These are phyloP conservation scores for Solanum bulbocastanum DNA, from an alignment of 257 asterid genomes.

Conservation along the genomic window DNA sequence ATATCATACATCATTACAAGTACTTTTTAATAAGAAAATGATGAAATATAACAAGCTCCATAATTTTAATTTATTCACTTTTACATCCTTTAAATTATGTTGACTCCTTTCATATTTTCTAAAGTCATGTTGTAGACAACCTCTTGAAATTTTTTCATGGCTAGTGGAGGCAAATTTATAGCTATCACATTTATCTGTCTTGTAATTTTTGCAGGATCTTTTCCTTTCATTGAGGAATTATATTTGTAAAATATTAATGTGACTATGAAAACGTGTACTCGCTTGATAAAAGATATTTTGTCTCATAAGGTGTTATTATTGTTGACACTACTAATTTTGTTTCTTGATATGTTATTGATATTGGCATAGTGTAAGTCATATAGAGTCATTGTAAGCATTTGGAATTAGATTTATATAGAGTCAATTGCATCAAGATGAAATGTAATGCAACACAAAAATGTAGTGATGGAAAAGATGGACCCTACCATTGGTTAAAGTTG, in stretches of 20 bases:
- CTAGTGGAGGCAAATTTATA: background rate
- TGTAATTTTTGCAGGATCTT: too few relatives aligned
- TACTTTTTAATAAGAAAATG: background rate
- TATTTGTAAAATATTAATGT: too few relatives aligned
- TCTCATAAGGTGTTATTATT: background rate
- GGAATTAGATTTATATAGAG: too few relatives aligned
- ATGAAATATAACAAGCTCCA: background rate
- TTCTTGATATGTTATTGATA: background rate
- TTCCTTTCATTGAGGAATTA: too few relatives aligned
- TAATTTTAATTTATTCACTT: background rate
- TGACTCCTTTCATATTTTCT: background rate
- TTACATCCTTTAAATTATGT: background rate
- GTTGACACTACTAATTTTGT: background rate
- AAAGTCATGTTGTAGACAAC: background rate
- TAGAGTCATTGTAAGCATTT: too few relatives aligned
- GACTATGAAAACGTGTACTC: too few relatives aligned
- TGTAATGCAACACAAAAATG: background rate
- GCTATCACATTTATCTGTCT: background rate
- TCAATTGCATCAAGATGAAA: too few relatives aligned
- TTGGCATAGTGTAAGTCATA: too few relatives aligned
- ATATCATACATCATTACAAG: background rate
- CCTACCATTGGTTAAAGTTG: background rate
- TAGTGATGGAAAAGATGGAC: background rate
- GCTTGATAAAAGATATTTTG: too few relatives aligned
- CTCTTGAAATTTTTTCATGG: background rate